Evolutionary conservation across 805 yeast species (phyloP).

Genomic region (Candida sithepensis): DNA sequence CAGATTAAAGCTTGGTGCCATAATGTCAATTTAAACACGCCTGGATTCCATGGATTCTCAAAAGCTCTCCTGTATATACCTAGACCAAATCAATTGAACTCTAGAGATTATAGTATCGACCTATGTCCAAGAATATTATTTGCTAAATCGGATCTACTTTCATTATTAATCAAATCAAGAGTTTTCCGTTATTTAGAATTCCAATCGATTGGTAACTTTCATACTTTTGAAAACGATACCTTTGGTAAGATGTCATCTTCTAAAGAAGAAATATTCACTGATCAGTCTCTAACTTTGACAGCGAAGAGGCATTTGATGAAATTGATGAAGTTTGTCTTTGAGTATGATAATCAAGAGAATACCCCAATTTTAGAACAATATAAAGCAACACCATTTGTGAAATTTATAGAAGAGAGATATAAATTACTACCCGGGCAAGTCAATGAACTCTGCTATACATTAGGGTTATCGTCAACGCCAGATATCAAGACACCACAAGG

Average conservation of each 20-base stretch:
- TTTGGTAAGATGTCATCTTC: constrained; percentile 84
- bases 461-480: constrained; percentile 70
- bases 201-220: constrained; percentile 83
- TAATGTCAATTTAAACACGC: constrained; percentile 49
- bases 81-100: constrained; percentile 48
- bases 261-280: constrained; percentile 91
- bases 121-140: constrained; percentile 82
- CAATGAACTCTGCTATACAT: constrained; percentile 78
- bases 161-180: constrained; percentile 74
- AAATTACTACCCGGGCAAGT: constrained; percentile 70
- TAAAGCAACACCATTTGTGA: constrained; percentile 50
- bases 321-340: constrained; percentile 81
- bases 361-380: constrained; percentile 45
- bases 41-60: constrained; percentile 32
- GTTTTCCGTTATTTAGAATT: constrained; percentile 91
- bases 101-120: constrained; percentile 84
- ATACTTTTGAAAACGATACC: constrained; percentile 88
- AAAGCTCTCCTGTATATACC: constrained; percentile 84
- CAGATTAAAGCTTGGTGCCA: constrained; percentile 82
- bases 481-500: constrained; percentile 70
- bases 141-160: constrained; percentile 83
- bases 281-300: constrained; percentile 67
- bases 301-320: constrained; percentile 87
- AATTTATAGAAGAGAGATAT: constrained; percentile 62
- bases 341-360: constrained; percentile 56